Conservation (phyloP, 352 stramenopile genomes). For the Thalassiosira mediterranea region DNA sequence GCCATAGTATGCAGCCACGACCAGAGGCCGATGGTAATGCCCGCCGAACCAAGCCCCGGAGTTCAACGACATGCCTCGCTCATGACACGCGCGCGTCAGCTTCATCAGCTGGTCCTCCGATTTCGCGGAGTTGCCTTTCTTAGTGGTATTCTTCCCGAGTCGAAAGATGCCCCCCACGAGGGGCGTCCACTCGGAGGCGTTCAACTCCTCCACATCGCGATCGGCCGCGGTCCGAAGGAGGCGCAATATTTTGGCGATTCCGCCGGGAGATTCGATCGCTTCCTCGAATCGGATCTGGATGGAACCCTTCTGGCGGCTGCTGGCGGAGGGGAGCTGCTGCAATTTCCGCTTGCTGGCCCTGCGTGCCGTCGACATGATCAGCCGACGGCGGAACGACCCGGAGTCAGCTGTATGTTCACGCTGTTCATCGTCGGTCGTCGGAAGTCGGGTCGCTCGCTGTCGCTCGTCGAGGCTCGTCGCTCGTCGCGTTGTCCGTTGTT, state of each 20-base stretch:
- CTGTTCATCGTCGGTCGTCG: no score
- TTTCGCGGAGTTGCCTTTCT: constrained; percentile 22
- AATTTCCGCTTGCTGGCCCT: no score
- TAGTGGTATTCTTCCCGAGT: constrained; percentile 37
- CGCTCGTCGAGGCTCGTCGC: no score
- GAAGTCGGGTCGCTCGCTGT: no score
- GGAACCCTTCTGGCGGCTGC: constrained; percentile 8
- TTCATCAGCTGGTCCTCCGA: constrained; percentile 26
- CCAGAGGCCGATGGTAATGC: constrained; percentile 28
- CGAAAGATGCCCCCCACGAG: constrained; percentile 42
- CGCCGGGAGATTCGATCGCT: constrained; percentile 37
- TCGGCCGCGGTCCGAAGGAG: constrained; percentile 23
- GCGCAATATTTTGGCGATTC: constrained; percentile 30
- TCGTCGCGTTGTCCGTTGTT: no score
- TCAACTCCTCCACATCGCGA: constrained; percentile 27
- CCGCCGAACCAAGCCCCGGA: constrained; percentile 26
- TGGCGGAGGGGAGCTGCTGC: no score
- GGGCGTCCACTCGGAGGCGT: constrained; percentile 31
- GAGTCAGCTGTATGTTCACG: no score
- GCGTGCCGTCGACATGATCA: no score
- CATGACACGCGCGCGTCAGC: constrained; percentile 20
- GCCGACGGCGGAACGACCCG: no score
- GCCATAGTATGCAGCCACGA: constrained; percentile 43
- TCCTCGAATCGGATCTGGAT: constrained; percentile 32
- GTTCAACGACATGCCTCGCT: constrained; percentile 29